Evolutionary conservation across 192 early-diverging fungal species (phyloP).

Genomic region (Backusella sp.): DNA sequence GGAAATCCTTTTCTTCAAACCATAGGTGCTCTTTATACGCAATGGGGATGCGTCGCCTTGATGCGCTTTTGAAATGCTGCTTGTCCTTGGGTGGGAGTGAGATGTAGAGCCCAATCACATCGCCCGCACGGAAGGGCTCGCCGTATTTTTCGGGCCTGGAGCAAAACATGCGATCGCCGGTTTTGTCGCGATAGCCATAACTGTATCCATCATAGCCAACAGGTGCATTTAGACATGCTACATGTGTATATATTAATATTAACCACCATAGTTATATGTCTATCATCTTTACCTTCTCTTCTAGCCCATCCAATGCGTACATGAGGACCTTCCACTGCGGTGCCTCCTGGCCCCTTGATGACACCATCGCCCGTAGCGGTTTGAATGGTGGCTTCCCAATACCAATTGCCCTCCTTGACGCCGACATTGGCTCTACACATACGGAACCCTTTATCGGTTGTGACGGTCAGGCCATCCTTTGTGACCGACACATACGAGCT

Average conservation of each 20-base stretch:
- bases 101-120: conserved; percentile 65
- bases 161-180: conserved; percentile 59
- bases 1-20: conserved; percentile 57
- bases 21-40: conserved; percentile 51
- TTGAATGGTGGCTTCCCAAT: conserved; percentile 56
- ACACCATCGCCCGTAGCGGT: conserved; percentile 41
- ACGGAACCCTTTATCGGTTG: conserved; percentile 64
- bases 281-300: conserved; percentile 49
- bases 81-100: conserved; percentile 43
- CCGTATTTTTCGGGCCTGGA: conserved; percentile 50
- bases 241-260: neutral
- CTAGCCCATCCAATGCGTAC: conserved; percentile 64
- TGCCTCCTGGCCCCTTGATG: conserved; percentile 31
- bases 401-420: conserved; percentile 63
- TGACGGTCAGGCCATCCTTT: conserved; percentile 53
- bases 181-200: conserved; percentile 62
- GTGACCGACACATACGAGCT: conserved; percentile 58
- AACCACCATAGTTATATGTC: neutral
- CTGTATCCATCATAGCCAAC: conserved; percentile 67
- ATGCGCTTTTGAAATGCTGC: conserved; percentile 39
- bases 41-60: conserved; percentile 49
- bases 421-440: conserved; percentile 61
- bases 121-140: conserved; percentile 58
- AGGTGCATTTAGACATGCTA: conserved; percentile 58
- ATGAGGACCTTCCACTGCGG: conserved; percentile 48